Conservation (phyloP, 805 yeast species). For the Pichia kluyveri region DNA sequence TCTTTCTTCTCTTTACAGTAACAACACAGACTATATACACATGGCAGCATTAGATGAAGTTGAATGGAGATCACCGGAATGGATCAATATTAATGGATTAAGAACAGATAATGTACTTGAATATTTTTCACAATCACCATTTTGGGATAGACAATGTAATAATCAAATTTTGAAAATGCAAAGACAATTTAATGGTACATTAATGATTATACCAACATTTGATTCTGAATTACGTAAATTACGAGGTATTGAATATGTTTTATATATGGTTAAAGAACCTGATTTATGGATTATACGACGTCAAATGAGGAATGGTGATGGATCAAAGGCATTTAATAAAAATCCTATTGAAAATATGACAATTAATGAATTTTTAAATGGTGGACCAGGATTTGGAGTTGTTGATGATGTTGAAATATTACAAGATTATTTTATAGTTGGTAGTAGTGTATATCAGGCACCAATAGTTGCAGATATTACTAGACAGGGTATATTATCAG, state of each 20-base stretch:
- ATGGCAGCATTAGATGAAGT: conserved; percentile 59
- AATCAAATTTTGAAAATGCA: conserved; percentile 96
- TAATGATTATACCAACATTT: conserved; percentile 24
- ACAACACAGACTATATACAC: neutral
- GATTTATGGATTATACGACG: conserved; percentile 88
- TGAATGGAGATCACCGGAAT: conserved; percentile 97
- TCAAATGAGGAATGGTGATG: conserved; percentile 53
- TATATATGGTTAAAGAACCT: conserved; percentile 72
- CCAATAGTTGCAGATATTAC: conserved; percentile 69
- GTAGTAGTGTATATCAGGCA: conserved; percentile 88
- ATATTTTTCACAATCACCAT: conserved; percentile 89
- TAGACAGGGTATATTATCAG: neutral
- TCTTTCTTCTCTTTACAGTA: neutral
- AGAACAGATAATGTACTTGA: conserved; percentile 87
- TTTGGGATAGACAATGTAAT: conserved; percentile 87
- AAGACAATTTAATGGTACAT: conserved; percentile 33
- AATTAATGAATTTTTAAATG: conserved; percentile 72
- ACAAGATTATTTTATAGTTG: conserved; percentile 80
- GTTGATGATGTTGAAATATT: conserved; percentile 44
- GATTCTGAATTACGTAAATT: conserved; percentile 56
- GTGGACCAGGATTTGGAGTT: conserved; percentile 64
- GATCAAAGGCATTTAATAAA: neutral
- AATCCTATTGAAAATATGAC: conserved; percentile 28
- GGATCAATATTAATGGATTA: conserved; percentile 86
- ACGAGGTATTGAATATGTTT: conserved; percentile 79